A percentile compares a stretch with the other conserved stretches of the same genome.
These are phyloP conservation scores for Nevesoporus exiguus DNA, from an alignment of 768 basidiomycete species.

Conservation along the genomic window DNA sequence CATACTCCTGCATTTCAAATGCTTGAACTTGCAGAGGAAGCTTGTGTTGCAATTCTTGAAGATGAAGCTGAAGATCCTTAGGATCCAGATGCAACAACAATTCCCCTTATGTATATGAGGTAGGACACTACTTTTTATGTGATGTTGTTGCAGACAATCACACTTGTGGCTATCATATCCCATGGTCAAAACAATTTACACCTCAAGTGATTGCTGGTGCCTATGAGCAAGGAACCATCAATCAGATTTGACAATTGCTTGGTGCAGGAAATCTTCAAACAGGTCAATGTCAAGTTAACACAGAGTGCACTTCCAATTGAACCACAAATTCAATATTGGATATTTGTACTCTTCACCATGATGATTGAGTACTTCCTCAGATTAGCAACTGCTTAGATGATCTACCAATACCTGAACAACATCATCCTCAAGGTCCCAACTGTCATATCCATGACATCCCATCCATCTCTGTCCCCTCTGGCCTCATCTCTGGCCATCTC, in stretches of 20 bases:
- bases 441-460: too few species aligned
- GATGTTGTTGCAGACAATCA: neutral
- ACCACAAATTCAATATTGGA: neutral
- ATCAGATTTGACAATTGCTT: neutral
- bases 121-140: neutral
- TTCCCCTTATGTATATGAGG: conserved; percentile 7
- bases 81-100: neutral
- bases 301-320: neutral
- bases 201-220: neutral
- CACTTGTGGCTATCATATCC: neutral
- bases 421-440: conserved; percentile 1
- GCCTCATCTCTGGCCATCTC: too few species aligned
- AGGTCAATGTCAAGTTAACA: neutral
- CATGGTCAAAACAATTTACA: neutral
- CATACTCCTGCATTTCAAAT: neutral
- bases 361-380: neutral
- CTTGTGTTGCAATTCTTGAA: neutral
- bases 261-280: neutral
- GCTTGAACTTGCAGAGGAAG: neutral
- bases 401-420: neutral
- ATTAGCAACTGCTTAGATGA: neutral
- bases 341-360: neutral
- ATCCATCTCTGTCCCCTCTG: too few species aligned
- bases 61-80: neutral
- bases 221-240: neutral